Conservation (phyloP, 495 filamentous ascomycete genomes). For the Apodospora peruviana region DNA sequence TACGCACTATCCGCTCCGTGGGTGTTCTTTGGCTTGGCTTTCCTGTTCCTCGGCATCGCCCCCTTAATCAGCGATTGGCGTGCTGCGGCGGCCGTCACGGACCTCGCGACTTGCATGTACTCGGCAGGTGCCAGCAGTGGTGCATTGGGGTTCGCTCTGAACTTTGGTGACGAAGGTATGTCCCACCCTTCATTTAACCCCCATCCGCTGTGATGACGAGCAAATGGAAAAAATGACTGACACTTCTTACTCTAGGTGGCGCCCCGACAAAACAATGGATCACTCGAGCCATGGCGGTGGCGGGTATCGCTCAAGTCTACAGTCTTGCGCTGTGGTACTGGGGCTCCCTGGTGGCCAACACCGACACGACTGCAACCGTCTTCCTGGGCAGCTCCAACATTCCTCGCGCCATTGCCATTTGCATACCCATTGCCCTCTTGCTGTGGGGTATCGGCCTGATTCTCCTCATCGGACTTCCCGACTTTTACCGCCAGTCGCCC, state of each 20-base stretch:
- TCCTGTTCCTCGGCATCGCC: slow-evolving; percentile 60
- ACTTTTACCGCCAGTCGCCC: slow-evolving; percentile 62
- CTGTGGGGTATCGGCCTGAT: slow-evolving; percentile 48
- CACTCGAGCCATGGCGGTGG: slow-evolving; percentile 57
- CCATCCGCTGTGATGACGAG: neutral
- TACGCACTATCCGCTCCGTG: slow-evolving; percentile 54
- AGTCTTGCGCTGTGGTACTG: slow-evolving; percentile 62
- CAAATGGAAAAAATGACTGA: too few species aligned
- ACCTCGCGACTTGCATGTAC: slow-evolving; percentile 57
- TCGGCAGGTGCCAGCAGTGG: slow-evolving; percentile 54
- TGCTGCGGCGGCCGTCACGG: slow-evolving; percentile 46
- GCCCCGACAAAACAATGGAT: slow-evolving; percentile 59
- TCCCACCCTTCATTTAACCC: neutral
- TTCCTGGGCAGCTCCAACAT: slow-evolving; percentile 22
- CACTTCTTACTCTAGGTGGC: slow-evolving; percentile 33
- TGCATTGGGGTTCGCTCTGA: slow-evolving; percentile 59
- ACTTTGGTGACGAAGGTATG: slow-evolving; percentile 57
- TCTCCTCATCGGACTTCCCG: slow-evolving; percentile 53
- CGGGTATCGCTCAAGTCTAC: slow-evolving; percentile 61
- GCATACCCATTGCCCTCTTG: slow-evolving; percentile 43
- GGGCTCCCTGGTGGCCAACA: slow-evolving; percentile 42
- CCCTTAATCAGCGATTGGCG: slow-evolving; percentile 40
- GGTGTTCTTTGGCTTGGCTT: slow-evolving; percentile 57
- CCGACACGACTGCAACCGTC: slow-evolving; percentile 17
- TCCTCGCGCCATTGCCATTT: slow-evolving; percentile 41